Conservation (phyloP, 2,329 filamentous ascomycete species). For the Fusarium luffae region DNA sequence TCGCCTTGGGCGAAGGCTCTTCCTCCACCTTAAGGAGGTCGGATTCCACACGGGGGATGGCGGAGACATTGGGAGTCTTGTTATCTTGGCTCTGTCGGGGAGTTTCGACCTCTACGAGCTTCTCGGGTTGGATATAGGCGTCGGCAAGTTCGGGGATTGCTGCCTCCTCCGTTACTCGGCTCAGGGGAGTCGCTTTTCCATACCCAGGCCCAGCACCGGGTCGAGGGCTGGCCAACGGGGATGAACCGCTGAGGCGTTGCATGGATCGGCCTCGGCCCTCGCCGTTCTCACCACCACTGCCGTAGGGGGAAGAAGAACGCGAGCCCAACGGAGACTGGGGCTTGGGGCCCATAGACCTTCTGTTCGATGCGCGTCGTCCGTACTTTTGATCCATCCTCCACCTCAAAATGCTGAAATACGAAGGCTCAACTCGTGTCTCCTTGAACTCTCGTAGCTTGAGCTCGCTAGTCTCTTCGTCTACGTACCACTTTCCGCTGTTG, state of each 20-base stretch:
- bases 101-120: conserved; percentile 67
- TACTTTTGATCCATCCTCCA: conserved; percentile 98
- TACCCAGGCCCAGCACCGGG: conserved; percentile 59
- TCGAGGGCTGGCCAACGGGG: conserved; percentile 71
- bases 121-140: conserved; percentile 57
- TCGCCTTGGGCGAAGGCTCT: conserved; percentile 40
- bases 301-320: conserved; percentile 70
- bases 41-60: conserved; percentile 50
- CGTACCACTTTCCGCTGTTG: conserved; percentile 86
- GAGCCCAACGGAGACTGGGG: conserved; percentile 59
- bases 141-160: conserved; percentile 54
- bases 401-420: conserved; percentile 92
- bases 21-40: conserved; percentile 49
- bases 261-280: conserved; percentile 77
- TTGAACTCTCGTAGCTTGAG: conserved; percentile 94
- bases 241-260: conserved; percentile 74
- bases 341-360: conserved; percentile 63
- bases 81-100: conserved; percentile 60
- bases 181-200: conserved; percentile 75
- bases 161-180: conserved; percentile 78
- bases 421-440: conserved; percentile 86
- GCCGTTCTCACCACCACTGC: conserved; percentile 69
- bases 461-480: conserved; percentile 92
- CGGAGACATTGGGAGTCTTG: conserved; percentile 50
- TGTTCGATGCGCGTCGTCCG: conserved; percentile 70